Evolutionary conservation across 148 eudicot species (phyloP).

Genomic region (Rhododendron ovatum): DNA sequence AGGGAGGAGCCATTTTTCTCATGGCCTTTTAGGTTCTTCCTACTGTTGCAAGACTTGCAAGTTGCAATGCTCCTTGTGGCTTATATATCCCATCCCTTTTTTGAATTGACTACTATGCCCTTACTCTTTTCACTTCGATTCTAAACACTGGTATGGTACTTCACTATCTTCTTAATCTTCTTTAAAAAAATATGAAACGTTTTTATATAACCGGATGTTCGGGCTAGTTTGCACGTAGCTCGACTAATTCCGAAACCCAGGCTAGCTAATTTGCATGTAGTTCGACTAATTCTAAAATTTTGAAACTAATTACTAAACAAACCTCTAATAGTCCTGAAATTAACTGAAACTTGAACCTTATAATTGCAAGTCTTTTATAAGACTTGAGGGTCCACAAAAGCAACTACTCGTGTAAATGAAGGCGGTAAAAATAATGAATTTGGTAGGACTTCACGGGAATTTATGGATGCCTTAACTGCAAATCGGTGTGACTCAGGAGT

Average conservation of each 20-base stretch:
- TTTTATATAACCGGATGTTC: no score
- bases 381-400: background rate
- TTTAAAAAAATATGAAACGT: background rate
- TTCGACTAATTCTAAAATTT: background rate
- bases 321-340: background rate
- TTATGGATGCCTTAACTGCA: slow-evolving; percentile 1
- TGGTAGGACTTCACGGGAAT: background rate
- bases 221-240: background rate
- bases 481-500: background rate
- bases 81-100: background rate
- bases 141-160: no score
- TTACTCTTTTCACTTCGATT: background rate
- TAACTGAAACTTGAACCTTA: background rate
- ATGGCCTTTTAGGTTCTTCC: background rate
- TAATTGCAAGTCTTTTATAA: background rate
- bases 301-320: background rate
- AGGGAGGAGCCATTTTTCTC: slow-evolving; percentile 13
- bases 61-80: background rate
- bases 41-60: background rate
- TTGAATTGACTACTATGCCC: background rate
- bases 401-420: background rate
- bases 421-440: slow-evolving; percentile 10
- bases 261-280: background rate
- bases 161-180: no score
- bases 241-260: background rate